Evolutionary conservation across 345 rosid species (phyloP).

Genomic region (thale cress (Arabidopsis thaliana)): DNA sequence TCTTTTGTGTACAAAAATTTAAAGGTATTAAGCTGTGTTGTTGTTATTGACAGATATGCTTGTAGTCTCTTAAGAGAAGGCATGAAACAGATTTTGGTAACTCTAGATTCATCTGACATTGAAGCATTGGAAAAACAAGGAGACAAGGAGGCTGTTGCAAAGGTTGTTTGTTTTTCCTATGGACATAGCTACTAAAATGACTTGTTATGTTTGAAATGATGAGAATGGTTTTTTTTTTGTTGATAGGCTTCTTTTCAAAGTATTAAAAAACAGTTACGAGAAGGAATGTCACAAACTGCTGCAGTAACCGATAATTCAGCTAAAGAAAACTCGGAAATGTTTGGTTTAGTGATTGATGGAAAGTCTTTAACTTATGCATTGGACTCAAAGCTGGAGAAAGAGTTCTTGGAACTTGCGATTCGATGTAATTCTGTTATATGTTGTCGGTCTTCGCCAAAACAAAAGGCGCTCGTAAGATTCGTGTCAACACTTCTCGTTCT

Average conservation of each 20-base stretch:
- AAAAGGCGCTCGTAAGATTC: constrained; percentile 88
- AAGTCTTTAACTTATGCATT: constrained; percentile 72
- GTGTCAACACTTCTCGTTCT: background rate
- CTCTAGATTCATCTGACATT: constrained; percentile 70
- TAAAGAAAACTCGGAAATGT: constrained; percentile 42
- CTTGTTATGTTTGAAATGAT: constrained; percentile 2
- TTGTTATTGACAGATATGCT: constrained; percentile 63
- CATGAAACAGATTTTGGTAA: constrained; percentile 67
- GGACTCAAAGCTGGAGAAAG: constrained; percentile 50
- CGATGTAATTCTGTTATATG: constrained; percentile 78
- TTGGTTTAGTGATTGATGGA: constrained; percentile 89
- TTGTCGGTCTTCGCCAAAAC: constrained; percentile 91
- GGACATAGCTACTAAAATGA: background rate
- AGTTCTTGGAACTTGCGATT: constrained; percentile 68
- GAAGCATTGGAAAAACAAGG: constrained; percentile 66
- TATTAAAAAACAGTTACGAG: constrained; percentile 53
- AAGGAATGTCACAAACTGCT: constrained; percentile 50
- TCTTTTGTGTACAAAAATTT: background rate
- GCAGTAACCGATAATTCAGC: constrained; percentile 20
- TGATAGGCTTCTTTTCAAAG: constrained; percentile 66
- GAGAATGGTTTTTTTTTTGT: constrained; percentile 1
- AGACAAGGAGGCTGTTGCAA: constrained; percentile 54
- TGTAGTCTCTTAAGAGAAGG: constrained; percentile 76
- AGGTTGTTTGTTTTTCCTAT: constrained; percentile 49
- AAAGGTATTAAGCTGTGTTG: constrained; percentile 25